phyloP scores from a whole-genome alignment of 139 green algal species.

The Eudorina sp. region DNA sequence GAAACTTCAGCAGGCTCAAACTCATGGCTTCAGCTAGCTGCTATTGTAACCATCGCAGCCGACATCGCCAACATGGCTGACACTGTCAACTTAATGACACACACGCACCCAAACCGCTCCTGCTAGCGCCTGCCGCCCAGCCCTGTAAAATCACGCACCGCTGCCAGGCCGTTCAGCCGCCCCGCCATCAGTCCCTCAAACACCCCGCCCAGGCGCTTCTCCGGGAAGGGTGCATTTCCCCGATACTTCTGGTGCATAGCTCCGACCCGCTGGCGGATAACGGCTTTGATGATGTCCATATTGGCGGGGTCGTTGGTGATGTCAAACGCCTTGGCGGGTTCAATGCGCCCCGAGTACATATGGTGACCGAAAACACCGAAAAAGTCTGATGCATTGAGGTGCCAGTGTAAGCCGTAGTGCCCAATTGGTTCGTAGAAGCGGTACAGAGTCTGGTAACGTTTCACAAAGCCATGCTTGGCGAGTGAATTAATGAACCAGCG shows the following conservation, averaged over 20 bases:
- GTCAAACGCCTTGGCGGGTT: neutral
- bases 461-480: neutral
- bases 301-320: neutral
- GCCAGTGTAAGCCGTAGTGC: neutral
- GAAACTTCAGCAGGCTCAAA: too few species aligned
- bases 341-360: neutral
- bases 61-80: too few species aligned
- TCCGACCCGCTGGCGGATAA: neutral
- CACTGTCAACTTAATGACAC: too few species aligned
- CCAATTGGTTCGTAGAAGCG: slow-evolving; percentile 1
- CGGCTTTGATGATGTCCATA: neutral
- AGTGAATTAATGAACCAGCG: neutral
- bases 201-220: neutral
- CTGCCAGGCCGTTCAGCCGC: neutral
- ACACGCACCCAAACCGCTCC: too few species aligned
- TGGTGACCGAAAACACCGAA: neutral
- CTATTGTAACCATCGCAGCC: too few species aligned
- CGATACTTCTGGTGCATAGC: too few species aligned
- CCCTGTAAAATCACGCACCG: too few species aligned
- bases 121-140: too few species aligned
- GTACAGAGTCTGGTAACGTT: neutral
- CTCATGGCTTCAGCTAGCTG: too few species aligned
- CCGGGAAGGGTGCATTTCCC: too few species aligned
- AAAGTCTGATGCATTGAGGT: neutral
- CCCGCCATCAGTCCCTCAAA: neutral